These are phyloP conservation scores for Serendipita sp. DNA, from an alignment of 768 basidiomycete genomes.

Conservation along the genomic window DNA sequence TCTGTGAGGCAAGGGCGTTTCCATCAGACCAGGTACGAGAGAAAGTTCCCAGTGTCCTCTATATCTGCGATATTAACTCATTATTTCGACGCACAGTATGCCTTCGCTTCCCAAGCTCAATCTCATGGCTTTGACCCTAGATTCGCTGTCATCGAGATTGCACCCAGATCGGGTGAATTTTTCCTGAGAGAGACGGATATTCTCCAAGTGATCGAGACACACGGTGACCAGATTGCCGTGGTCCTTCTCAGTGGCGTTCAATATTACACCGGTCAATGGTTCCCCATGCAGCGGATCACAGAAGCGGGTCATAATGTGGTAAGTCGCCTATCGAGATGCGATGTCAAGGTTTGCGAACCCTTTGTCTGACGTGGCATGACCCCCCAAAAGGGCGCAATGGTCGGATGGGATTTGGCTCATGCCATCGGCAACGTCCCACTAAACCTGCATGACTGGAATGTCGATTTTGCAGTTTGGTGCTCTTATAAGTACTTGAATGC, in stretches of 20 bases:
- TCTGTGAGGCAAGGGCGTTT: conserved; percentile 88
- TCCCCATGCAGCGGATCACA: conserved; percentile 76
- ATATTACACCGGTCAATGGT: conserved; percentile 93
- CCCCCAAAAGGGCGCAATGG: conserved; percentile 62
- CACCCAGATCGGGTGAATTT: conserved; percentile 70
- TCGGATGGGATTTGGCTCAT: conserved; percentile 95
- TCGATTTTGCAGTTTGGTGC: conserved; percentile 98
- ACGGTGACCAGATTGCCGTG: conserved; percentile 67
- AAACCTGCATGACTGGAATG: conserved; percentile 77
- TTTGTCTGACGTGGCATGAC: conserved; percentile 6
- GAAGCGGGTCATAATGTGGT: conserved; percentile 73
- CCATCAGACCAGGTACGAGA: conserved; percentile 76
- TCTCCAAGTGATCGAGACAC: conserved; percentile 47
- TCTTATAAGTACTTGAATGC: conserved; percentile 97
- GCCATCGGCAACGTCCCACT: conserved; percentile 87
- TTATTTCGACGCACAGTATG: conserved; percentile 44
- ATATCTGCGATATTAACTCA: not conserved
- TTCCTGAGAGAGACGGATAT: conserved; percentile 82
- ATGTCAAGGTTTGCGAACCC: not conserved
- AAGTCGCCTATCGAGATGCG: conserved; percentile 9
- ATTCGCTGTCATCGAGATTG: conserved; percentile 58
- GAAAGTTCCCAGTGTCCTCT: not conserved
- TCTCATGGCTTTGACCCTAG: conserved; percentile 63
- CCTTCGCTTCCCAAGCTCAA: conserved; percentile 79
- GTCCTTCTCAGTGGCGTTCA: conserved; percentile 90